Percentiles rank a stretch among this genome's conserved stretches.
These are phyloP conservation scores for Hanseniaspora uvarum DNA, from an alignment of 1,139 yeast species.

Conservation along the genomic window DNA sequence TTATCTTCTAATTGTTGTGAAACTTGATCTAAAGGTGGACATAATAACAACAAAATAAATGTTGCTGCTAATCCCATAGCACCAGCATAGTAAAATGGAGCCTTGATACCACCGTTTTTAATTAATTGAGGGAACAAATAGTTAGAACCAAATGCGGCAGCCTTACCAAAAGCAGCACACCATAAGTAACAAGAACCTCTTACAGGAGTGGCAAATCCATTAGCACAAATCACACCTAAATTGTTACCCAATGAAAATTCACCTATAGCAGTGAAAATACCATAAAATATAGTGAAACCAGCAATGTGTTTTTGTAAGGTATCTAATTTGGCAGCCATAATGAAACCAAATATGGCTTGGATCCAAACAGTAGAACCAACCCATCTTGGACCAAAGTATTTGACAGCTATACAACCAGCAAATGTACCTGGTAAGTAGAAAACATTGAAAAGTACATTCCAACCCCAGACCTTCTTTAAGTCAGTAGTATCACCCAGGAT, in stretches of 20 bases:
- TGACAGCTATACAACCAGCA: slow-evolving; percentile 72
- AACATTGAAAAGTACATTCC: slow-evolving; percentile 81
- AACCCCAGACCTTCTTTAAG: slow-evolving; percentile 70
- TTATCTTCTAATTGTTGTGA: slow-evolving; percentile 71
- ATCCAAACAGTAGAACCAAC: slow-evolving; percentile 50
- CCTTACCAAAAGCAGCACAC: slow-evolving; percentile 83
- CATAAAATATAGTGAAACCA: slow-evolving; percentile 74
- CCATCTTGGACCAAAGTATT: slow-evolving; percentile 77
- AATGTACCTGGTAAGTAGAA: slow-evolving; percentile 87
- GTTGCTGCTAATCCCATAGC: slow-evolving; percentile 62
- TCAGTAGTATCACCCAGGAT: slow-evolving; percentile 46
- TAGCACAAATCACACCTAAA: slow-evolving; percentile 72
- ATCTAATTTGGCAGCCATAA: slow-evolving; percentile 66
- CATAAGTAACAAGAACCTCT: slow-evolving; percentile 87
- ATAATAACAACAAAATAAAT: slow-evolving; percentile 52
- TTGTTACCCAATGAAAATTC: slow-evolving; percentile 94
- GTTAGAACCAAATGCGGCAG: slow-evolving; percentile 88
- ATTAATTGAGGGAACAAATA: slow-evolving; percentile 73
- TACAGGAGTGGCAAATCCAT: slow-evolving; percentile 74
- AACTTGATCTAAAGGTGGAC: slow-evolving; percentile 76
- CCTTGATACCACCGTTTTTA: slow-evolving; percentile 47
- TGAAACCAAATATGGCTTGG: slow-evolving; percentile 75
- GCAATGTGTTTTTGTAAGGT: slow-evolving; percentile 52
- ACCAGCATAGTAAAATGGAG: slow-evolving; percentile 76
- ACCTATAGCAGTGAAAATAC: slow-evolving; percentile 75